Evolutionary conservation across 495 filamentous ascomycete genomes (phyloP).

Genomic region (Podospora comata): DNA sequence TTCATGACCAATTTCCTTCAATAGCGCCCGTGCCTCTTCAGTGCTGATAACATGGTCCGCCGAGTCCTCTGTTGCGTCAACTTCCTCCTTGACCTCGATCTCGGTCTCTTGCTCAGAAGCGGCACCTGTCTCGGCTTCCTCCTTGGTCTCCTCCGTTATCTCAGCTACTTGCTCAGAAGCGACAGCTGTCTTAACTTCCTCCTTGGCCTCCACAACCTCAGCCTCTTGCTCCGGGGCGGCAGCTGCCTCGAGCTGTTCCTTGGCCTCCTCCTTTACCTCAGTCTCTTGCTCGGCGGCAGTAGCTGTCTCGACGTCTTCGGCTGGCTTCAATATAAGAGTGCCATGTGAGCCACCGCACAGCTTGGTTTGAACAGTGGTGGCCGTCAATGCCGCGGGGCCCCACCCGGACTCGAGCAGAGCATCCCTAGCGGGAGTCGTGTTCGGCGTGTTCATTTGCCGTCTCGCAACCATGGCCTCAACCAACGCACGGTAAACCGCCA

Average conservation of each 20-base stretch:
- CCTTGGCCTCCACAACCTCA: not conserved
- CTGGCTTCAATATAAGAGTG: not conserved
- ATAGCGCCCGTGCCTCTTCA: slow-evolving; percentile 30
- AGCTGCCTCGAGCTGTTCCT: no score
- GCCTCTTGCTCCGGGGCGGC: no score
- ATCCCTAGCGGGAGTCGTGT: slow-evolving; percentile 23
- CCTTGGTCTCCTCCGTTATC: no score
- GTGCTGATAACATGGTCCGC: slow-evolving; percentile 17
- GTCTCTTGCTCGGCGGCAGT: no score
- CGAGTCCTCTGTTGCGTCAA: slow-evolving; percentile 9
- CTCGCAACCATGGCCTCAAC: slow-evolving; percentile 56
- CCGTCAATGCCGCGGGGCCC: slow-evolving; percentile 16
- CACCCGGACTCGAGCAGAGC: not conserved
- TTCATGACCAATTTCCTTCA: slow-evolving; percentile 39
- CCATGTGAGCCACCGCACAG: slow-evolving; percentile 25
- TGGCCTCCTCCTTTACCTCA: no score
- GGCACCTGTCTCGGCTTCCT: not conserved
- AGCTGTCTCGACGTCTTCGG: no score
- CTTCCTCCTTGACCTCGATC: slow-evolving; percentile 1
- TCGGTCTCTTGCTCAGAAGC: not conserved
- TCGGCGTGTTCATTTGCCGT: slow-evolving; percentile 32
- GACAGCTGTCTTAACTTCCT: not conserved
- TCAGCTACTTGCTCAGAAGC: not conserved
- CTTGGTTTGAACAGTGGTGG: not conserved
- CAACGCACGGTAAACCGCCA: slow-evolving; percentile 55